A percentile compares a stretch with the other conserved stretches of the same genome.
phyloP scores from a whole-genome alignment of 1,139 yeast species.

The Candida glucosophila region DNA sequence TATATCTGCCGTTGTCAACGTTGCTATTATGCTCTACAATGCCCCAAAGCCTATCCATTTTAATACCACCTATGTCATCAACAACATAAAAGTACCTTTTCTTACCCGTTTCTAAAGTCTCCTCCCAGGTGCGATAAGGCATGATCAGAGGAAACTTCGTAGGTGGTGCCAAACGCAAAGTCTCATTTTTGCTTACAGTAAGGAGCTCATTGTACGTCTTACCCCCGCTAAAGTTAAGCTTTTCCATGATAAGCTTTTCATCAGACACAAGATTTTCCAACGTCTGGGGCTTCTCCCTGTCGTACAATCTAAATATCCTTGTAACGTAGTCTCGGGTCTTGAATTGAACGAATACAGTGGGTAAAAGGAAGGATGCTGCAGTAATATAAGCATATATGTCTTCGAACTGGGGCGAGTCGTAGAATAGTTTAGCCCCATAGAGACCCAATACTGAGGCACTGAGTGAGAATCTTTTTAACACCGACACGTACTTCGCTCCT shows the following conservation, averaged over 20 bases:
- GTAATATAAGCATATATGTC: constrained; percentile 42
- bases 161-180: constrained; percentile 29
- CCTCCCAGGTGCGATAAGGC: constrained; percentile 61
- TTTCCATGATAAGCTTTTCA: constrained; percentile 64
- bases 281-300: constrained; percentile 55
- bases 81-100: constrained; percentile 45
- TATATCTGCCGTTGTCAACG: constrained; percentile 55
- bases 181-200: constrained; percentile 33
- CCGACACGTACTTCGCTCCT: constrained; percentile 44
- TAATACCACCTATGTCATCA: constrained; percentile 72
- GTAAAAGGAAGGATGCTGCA: constrained; percentile 30
- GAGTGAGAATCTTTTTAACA: constrained; percentile 44
- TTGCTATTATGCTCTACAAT: constrained; percentile 61
- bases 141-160: constrained; percentile 18
- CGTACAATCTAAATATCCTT: constrained; percentile 62
- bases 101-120: constrained; percentile 25
- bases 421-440: constrained; percentile 47
- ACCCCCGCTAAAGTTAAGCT: constrained; percentile 59
- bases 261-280: constrained; percentile 50
- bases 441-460: constrained; percentile 49
- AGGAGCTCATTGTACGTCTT: constrained; percentile 56
- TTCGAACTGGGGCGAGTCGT: constrained; percentile 49
- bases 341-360: constrained; percentile 45
- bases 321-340: constrained; percentile 63
- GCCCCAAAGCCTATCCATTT: constrained; percentile 83